These are phyloP conservation scores for Knoxdaviesia proteae DNA, from an alignment of 2,329 filamentous ascomycete genomes.

Conservation along the genomic window DNA sequence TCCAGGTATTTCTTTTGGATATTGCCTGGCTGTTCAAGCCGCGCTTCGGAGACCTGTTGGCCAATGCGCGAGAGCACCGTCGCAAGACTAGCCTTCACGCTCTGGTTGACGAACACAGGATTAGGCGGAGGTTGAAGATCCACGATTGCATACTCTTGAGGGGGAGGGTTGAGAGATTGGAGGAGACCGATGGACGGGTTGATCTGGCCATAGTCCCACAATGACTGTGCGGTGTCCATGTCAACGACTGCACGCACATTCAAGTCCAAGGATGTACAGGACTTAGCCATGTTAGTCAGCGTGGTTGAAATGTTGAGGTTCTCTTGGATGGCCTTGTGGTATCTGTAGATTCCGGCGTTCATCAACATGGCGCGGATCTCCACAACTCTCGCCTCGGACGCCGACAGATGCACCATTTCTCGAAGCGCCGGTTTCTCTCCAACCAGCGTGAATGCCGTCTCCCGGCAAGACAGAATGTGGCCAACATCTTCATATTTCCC, in stretches of 20 bases:
- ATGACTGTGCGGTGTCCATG: slow-evolving; percentile 67
- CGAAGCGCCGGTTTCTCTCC: slow-evolving; percentile 48
- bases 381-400: slow-evolving; percentile 42
- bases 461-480: slow-evolving; percentile 61
- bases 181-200: slow-evolving; percentile 76
- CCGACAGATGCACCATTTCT: slow-evolving; percentile 36
- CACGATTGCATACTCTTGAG: slow-evolving; percentile 16
- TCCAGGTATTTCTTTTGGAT: slow-evolving; percentile 76
- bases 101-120: slow-evolving; percentile 36
- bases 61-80: slow-evolving; percentile 75
- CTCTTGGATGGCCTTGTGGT: slow-evolving; percentile 66
- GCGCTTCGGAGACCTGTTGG: slow-evolving; percentile 71
- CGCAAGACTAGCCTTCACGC: slow-evolving; percentile 50
- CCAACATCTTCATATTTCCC: slow-evolving; percentile 61
- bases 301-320: slow-evolving; percentile 70
- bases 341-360: slow-evolving; percentile 55
- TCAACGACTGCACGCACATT: slow-evolving; percentile 57
- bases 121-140: too few relatives aligned
- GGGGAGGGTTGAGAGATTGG: slow-evolving; percentile 41
- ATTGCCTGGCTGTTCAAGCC: slow-evolving; percentile 72
- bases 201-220: slow-evolving; percentile 91
- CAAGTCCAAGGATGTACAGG: slow-evolving; percentile 50
- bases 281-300: slow-evolving; percentile 53
- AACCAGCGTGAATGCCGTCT: slow-evolving; percentile 63
- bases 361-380: slow-evolving; percentile 61